A percentile compares a stretch with the other conserved stretches of the same genome.
phyloP scores from a whole-genome alignment of 2,329 filamentous ascomycete genomes.

The Dactylellina leptospora region DNA sequence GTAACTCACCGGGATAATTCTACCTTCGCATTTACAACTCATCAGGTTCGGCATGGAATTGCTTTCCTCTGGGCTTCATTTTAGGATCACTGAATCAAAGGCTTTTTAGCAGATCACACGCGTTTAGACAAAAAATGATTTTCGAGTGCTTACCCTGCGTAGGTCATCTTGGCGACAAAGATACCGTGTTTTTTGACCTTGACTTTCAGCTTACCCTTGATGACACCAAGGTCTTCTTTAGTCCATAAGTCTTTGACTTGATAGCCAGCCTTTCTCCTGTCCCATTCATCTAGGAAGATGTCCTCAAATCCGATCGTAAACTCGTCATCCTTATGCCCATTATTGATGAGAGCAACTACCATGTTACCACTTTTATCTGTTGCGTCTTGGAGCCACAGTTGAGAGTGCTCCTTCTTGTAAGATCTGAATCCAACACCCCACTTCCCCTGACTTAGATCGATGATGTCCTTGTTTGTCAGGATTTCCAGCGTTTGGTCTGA shows the following conservation, averaged over 20 bases:
- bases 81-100: constrained; percentile 22
- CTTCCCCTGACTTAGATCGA: constrained; percentile 62
- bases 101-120: too few species aligned
- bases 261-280: constrained; percentile 57
- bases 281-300: constrained; percentile 47
- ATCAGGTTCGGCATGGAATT: constrained; percentile 36
- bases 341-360: constrained; percentile 59
- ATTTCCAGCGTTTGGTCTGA: constrained; percentile 61
- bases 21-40: too few species aligned
- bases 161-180: constrained; percentile 29
- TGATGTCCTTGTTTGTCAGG: constrained; percentile 60
- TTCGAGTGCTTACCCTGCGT: constrained; percentile 12
- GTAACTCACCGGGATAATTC: too few species aligned
- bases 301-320: constrained; percentile 44
- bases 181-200: constrained; percentile 44
- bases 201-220: constrained; percentile 21
- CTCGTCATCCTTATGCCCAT: constrained; percentile 26
- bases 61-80: constrained; percentile 14
- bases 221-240: constrained; percentile 21
- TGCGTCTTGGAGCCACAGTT: constrained; percentile 63
- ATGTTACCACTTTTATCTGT: constrained; percentile 59
- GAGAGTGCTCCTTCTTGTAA: constrained; percentile 64
- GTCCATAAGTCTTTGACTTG: constrained; percentile 64
- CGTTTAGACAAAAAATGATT: background rate
- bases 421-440: constrained; percentile 61